Conservation (phyloP, 2,329 filamentous ascomycete genomes). For the Pseudogymnoascus sp. region DNA sequence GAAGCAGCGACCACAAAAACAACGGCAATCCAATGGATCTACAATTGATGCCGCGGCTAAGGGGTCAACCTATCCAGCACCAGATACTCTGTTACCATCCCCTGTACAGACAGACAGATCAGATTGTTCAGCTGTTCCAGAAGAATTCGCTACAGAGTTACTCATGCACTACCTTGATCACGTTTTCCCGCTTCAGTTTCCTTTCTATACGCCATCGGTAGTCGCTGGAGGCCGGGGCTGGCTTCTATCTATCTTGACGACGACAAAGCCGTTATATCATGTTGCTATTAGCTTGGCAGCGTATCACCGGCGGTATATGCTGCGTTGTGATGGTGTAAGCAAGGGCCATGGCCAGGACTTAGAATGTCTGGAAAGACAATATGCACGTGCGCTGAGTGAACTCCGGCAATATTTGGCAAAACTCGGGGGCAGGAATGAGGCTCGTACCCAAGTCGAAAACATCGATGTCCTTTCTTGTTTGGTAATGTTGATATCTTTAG, state of each 20-base stretch:
- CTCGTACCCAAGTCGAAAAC: slow-evolving; percentile 42
- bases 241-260: slow-evolving; percentile 48
- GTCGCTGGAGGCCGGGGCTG: slow-evolving; percentile 49
- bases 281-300: slow-evolving; percentile 45
- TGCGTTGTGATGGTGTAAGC: slow-evolving; percentile 27
- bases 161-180: slow-evolving; percentile 54
- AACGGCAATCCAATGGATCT: neutral
- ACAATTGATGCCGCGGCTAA: neutral
- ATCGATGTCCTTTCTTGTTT: slow-evolving; percentile 36
- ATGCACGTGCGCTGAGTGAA: slow-evolving; percentile 34
- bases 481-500: slow-evolving; percentile 13
- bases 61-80: neutral
- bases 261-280: slow-evolving; percentile 48
- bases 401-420: slow-evolving; percentile 20
- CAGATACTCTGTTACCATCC: neutral
- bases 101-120: neutral
- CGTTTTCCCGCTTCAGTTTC: slow-evolving; percentile 53
- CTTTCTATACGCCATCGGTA: slow-evolving; percentile 49
- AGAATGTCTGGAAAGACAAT: neutral
- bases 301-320: slow-evolving; percentile 45
- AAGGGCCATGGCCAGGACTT: neutral
- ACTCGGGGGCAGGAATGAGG: slow-evolving; percentile 33
- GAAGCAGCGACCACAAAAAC: neutral
- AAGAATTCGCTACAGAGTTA: slow-evolving; percentile 22
- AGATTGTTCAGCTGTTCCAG: neutral